Evolutionary conservation across 352 stramenopile species (phyloP), one percentile per base, ranked within the genome.

Genomic region (Globisporangium uncinulatum): DNA sequence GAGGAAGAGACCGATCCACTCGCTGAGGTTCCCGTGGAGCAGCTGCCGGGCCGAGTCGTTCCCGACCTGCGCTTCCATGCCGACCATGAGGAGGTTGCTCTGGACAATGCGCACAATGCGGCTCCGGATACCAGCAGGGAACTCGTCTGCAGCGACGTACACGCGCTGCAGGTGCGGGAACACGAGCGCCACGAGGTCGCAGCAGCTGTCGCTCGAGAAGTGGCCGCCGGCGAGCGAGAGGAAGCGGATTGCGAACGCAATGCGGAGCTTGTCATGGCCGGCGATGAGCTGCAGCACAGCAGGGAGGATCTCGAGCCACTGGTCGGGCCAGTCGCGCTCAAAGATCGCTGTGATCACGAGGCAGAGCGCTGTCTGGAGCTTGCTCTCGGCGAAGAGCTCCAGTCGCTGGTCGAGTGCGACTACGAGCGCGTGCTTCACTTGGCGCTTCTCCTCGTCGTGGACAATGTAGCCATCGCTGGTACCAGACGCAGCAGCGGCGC

Each of bases 11-110:
- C 66, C 60, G 61, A 93, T 89, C 83, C 83, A 92, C 47, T 79
- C 76, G 32, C 68, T 72, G 39, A 79, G 75, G 62, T 87, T 88
- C 42, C 70, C 69, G 17, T 87, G 77, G 51, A 92, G 68, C 42
- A 92, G 59, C 57, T 81, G 71, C 44, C 70, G 55, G 17, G 83
- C 83, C 39, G 63, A 63, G 4, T 54, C 54, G 51, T 89, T 89
- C 37, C 83, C 83, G n/a, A 89, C 70, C 50, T 91, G 79, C 6
- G 83, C 80, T 51, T 90, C 79, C 70, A 93, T 91, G n/a, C 81
- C 81, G 45, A 91, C 75, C 79, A 91, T 91, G 6, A 88, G 62
- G 19, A 93, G 57, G 57, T 71, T 86, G 65, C 66, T 89, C 63
- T 93, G 76, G 44, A 93, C 80, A 44, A 93, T 89, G 17, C 78